Percentiles rank a stretch among this genome's conserved stretches.
These are phyloP conservation scores for Saussurea involucrata DNA, from an alignment of 129 eudicot genomes.

Conservation along the genomic window DNA sequence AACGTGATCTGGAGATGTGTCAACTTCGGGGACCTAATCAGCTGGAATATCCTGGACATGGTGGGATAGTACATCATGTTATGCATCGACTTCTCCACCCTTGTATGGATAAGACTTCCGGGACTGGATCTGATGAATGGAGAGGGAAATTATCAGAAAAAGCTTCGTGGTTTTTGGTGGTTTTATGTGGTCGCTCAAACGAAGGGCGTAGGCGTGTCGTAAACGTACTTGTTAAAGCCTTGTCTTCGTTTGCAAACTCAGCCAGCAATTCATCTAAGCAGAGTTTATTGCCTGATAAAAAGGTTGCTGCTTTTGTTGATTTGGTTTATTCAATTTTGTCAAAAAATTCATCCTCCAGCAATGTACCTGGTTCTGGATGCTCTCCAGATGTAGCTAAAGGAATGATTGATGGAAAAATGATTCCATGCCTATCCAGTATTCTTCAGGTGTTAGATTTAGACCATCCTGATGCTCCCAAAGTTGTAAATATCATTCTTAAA, in stretches of 20 bases:
- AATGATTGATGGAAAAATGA: slow-evolving; percentile 96
- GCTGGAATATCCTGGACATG: slow-evolving; percentile 46
- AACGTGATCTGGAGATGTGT: slow-evolving; percentile 73
- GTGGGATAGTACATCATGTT: slow-evolving; percentile 90
- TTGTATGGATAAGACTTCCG: slow-evolving; percentile 43
- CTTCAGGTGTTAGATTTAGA: slow-evolving; percentile 94
- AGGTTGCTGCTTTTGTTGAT: slow-evolving; percentile 75
- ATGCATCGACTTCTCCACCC: slow-evolving; percentile 73
- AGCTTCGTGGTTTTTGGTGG: slow-evolving; percentile 96
- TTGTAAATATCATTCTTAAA: slow-evolving; percentile 77
- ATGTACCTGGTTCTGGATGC: slow-evolving; percentile 79
- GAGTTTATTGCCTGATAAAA: slow-evolving; percentile 72
- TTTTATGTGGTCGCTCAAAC: slow-evolving; percentile 89
- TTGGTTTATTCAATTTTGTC: slow-evolving; percentile 82
- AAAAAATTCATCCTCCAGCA: slow-evolving; percentile 78
- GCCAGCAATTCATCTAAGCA: slow-evolving; percentile 52
- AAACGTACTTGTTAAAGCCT: slow-evolving; percentile 85
- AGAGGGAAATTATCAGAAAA: slow-evolving; percentile 85
- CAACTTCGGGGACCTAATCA: slow-evolving; percentile 51
- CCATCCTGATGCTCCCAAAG: slow-evolving; percentile 94
- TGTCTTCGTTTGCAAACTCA: slow-evolving; percentile 54
- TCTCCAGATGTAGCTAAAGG: slow-evolving; percentile 95
- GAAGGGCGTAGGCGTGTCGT: slow-evolving; percentile 96
- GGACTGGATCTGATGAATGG: slow-evolving; percentile 68
- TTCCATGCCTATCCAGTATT: slow-evolving; percentile 71